phyloP scores from a whole-genome alignment of 495 filamentous ascomycete species.

The Apiosordaria backusii region DNA sequence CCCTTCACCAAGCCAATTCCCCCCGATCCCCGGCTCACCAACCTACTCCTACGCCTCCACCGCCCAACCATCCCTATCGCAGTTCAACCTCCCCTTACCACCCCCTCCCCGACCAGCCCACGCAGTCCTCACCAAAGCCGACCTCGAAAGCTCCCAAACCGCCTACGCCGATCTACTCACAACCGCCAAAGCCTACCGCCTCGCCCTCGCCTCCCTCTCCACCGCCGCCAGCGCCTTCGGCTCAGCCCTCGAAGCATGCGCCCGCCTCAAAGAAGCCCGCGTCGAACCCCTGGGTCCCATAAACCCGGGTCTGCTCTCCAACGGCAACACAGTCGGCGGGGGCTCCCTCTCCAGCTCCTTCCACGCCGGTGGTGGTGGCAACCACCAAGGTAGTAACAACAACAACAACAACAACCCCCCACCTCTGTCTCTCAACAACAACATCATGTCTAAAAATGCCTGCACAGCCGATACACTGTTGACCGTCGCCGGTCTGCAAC shows the following conservation, averaged over 20 bases:
- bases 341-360: constrained; percentile 6
- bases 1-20: constrained; percentile 46
- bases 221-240: constrained; percentile 58
- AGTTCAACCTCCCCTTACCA: constrained; percentile 55
- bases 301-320: neutral
- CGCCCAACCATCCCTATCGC: constrained; percentile 49
- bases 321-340: neutral
- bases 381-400: constrained; percentile 2
- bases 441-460: constrained; percentile 35
- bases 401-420: neutral
- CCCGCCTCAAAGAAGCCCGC: constrained; percentile 59
- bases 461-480: constrained; percentile 60
- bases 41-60: constrained; percentile 60
- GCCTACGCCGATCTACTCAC: constrained; percentile 59
- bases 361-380: constrained; percentile 25
- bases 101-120: constrained; percentile 53
- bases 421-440: constrained; percentile 14
- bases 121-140: constrained; percentile 55
- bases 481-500: constrained; percentile 58
- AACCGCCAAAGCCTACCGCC: constrained; percentile 57
- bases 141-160: constrained; percentile 56
- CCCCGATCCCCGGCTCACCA: constrained; percentile 54
- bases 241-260: constrained; percentile 58
- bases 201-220: constrained; percentile 55
- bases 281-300: constrained; percentile 40